A percentile compares a stretch with the other conserved stretches of the same genome.
These are phyloP conservation scores for Suhomyces taliae DNA, from an alignment of 1,139 yeast genomes.

Conservation along the genomic window DNA sequence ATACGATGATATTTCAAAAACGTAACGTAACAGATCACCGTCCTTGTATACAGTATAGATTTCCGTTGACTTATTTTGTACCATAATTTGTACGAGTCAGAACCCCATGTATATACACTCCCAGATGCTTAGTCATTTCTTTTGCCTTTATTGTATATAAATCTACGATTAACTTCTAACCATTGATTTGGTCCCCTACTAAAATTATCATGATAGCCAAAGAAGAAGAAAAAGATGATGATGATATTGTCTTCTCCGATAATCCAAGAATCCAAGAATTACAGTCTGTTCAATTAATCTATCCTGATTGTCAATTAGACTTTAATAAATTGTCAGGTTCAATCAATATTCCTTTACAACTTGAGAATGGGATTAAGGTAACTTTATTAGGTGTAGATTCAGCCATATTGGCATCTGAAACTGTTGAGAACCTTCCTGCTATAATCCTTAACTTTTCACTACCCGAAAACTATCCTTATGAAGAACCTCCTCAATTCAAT, in stretches of 20 bases:
- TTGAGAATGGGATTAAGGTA: slow-evolving; percentile 20
- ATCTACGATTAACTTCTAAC: too few relatives aligned
- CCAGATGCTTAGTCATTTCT: too few relatives aligned
- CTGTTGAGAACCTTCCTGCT: slow-evolving; percentile 30
- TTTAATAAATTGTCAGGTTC: slow-evolving; percentile 20
- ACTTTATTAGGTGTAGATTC: neutral
- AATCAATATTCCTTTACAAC: slow-evolving; percentile 26
- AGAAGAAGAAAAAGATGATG: neutral
- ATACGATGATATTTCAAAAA: too few relatives aligned
- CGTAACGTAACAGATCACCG: too few relatives aligned
- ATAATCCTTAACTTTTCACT: slow-evolving; percentile 29
- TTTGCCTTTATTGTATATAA: too few relatives aligned
- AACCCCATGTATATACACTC: too few relatives aligned
- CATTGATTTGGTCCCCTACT: too few relatives aligned
- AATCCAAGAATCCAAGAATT: slow-evolving; percentile 41
- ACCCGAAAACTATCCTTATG: slow-evolving; percentile 28
- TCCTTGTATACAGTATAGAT: too few relatives aligned
- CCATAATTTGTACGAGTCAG: too few relatives aligned
- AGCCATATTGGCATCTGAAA: slow-evolving; percentile 1
- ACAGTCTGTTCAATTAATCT: slow-evolving; percentile 48
- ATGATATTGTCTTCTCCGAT: slow-evolving; percentile 14
- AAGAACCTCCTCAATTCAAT: slow-evolving; percentile 28
- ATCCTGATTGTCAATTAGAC: slow-evolving; percentile 42
- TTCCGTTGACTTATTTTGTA: too few relatives aligned
- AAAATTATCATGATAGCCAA: too few relatives aligned